A percentile compares a stretch with the other conserved stretches of the same genome.
Evolutionary conservation across 148 eudicot species (phyloP).

Genomic region (Rhododendron kiyosumense): DNA sequence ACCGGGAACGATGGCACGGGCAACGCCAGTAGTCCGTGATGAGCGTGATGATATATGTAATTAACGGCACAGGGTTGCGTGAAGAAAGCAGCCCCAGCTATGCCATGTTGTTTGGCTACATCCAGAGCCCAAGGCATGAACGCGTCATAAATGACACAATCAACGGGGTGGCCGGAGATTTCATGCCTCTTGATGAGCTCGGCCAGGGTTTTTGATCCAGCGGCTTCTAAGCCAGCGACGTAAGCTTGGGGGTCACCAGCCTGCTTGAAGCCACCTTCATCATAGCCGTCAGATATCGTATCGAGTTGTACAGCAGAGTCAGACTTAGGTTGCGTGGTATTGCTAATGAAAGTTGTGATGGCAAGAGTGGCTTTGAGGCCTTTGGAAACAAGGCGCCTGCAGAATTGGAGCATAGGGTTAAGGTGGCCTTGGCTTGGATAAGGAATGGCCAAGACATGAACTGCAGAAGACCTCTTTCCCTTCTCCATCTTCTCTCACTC

Average conservation of each 20-base stretch:
- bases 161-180: constrained; percentile 19
- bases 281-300: constrained; percentile 46
- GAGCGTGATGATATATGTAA: constrained; percentile 22
- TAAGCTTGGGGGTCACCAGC: constrained; percentile 24
- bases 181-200: constrained; percentile 20
- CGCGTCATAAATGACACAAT: constrained; percentile 38
- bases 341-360: constrained; percentile 31
- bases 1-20: constrained; percentile 22
- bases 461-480: not conserved
- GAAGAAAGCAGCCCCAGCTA: constrained; percentile 34
- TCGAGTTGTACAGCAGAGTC: constrained; percentile 23
- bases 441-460: constrained; percentile 41
- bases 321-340: constrained; percentile 15
- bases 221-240: constrained; percentile 13
- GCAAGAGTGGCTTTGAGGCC: constrained; percentile 41
- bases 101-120: constrained; percentile 27
- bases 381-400: constrained; percentile 34
- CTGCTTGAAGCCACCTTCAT: constrained; percentile 23
- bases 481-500: constrained; percentile 2
- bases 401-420: constrained; percentile 50
- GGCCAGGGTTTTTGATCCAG: constrained; percentile 29
- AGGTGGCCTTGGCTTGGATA: constrained; percentile 53
- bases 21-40: constrained; percentile 19
- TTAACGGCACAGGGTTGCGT: constrained; percentile 46
- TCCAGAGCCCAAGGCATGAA: constrained; percentile 42